Base-by-base conservation (phyloP, 2,329 filamentous ascomycete species). In the Trichoderma polysporum region DNA sequence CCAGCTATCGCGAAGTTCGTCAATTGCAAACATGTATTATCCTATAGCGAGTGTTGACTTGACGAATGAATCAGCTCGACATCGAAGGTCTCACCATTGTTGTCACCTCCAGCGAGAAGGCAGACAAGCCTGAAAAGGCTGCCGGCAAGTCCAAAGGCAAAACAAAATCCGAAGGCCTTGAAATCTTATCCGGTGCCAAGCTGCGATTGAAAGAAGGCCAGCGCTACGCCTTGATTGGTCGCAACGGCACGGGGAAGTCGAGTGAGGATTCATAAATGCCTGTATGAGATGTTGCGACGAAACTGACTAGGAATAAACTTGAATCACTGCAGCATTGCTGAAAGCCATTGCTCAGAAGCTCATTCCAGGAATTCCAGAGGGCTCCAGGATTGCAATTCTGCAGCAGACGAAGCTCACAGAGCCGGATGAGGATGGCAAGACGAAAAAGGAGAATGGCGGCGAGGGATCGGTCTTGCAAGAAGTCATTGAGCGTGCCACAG, bases 191-290 rank as follows among this genome's bases (percentile, higher is more conserved):
- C 10, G 87, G 90, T 75, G 90, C 90, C 1, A 88, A 88, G 66
- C 79, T 96, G 39, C 86, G 88, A 27, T 79, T 96, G 3, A 91
- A 94, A 70, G 86, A 88, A 58, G 90, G 91, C 0, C 83, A 88
- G 53, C 85, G 91, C 68, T 96, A 96, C 81, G 92, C 91, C 0
- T 81, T 96, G 1, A 82, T 94, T 22, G 93, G 92, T 0, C 85
- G 91, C 7, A 96, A 96, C 77, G 92, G 92, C 0, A 90, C 89
- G 2, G 93, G 92, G 6, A 96, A 96, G 75, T 94, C 91, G 4
- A 94, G 88, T 90, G 77, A 76, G 84, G 74, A 52, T 15, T 6
- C 29, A 8, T 25, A 8, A 41, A 15, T 22, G 15, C 17, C 15
- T 17, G 25, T 6, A 41, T 7, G 31, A 4, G 25, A 52, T 7